These are phyloP conservation scores for Aspergillus haitiensis DNA, from an alignment of 495 filamentous ascomycete species.

Conservation along the genomic window DNA sequence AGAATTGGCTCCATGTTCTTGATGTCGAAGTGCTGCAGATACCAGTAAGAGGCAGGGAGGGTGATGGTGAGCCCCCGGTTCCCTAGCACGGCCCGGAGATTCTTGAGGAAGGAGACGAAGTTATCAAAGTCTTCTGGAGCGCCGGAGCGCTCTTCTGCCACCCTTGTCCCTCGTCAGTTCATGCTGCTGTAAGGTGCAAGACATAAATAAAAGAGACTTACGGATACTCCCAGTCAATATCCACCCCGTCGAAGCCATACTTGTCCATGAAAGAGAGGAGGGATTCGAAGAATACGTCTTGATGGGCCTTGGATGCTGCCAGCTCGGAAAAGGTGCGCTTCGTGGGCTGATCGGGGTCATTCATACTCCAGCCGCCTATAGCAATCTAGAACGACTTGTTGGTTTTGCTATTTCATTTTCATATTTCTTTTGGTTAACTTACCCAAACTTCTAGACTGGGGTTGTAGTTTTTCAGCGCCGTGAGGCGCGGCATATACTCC, in stretches of 20 bases:
- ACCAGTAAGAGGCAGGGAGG: constrained; percentile 40
- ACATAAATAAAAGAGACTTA: no score
- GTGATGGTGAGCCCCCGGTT: constrained; percentile 45
- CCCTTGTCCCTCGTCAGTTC: constrained; percentile 16
- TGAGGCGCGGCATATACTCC: constrained; percentile 32
- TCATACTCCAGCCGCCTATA: neutral
- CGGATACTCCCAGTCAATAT: constrained; percentile 51
- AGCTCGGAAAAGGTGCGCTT: constrained; percentile 33
- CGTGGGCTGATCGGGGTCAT: constrained; percentile 15
- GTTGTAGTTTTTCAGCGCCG: constrained; percentile 33
- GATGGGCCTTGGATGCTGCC: constrained; percentile 28
- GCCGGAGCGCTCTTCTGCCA: constrained; percentile 40
- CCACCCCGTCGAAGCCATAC: constrained; percentile 56
- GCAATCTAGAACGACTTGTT: neutral
- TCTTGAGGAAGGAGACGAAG: constrained; percentile 38
- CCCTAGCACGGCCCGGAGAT: constrained; percentile 40
- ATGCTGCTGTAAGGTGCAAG: no score
- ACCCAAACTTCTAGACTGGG: constrained; percentile 30
- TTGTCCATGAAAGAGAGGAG: constrained; percentile 41
- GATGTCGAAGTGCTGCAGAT: constrained; percentile 46
- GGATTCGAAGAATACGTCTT: constrained; percentile 46
- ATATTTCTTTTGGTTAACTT: constrained; percentile 50
- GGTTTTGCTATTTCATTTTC: constrained; percentile 7
- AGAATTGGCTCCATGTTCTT: constrained; percentile 40
- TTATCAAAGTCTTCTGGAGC: constrained; percentile 41